Base-by-base conservation (phyloP, 441 rosid genomes). In the Gossypium trilobum region DNA sequence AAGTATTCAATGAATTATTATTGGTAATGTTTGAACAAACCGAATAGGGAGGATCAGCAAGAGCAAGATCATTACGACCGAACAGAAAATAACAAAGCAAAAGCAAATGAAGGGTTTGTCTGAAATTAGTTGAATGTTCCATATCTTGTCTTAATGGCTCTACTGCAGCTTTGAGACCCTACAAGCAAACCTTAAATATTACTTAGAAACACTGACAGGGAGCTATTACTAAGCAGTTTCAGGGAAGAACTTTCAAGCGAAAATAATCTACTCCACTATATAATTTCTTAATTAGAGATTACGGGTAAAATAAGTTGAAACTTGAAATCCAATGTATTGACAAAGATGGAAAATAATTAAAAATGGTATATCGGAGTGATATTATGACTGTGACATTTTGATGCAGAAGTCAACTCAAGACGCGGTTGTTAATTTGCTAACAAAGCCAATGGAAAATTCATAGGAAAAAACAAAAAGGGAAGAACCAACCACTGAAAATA, bases 1-100 rank as follows among this genome's bases (percentile, higher is more conserved):
- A 2, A 50, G 44, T 48, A 54, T 64, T 66, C 22, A 25, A 23
- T 36, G 52, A 13, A 17, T 52, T 51, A 52, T 68, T 50, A 9
- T 44, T 11, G 7, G 29, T 42, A 2, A 9, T 60, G 64, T 29
- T 20, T 50, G 81, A 54, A 54, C 86, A 83, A 66, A 64, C 29
- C 1, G 0, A 3, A 68, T 62, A 75, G 4, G 86, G 84, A 70
- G 81, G 84, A 77, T 81, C 84, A 7, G 78, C 81, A 1, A 1
- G 5, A 48, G 78, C 51, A 73, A 68, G 73, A 66, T 64, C 69
- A 25, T 25, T 50, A 74, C 77, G 14, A 39, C 13, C 3, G 33
- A 65, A 36, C 16, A 60, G 5, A 17, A 50, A 39, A 33, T 51
- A 51, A 36, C 5, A 74, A 46, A 74, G 57, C 16, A 77, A 13